Evolutionary conservation across 1,284 basidiomycete species (phyloP).

Genomic region (Ustilago vetiveriae): DNA sequence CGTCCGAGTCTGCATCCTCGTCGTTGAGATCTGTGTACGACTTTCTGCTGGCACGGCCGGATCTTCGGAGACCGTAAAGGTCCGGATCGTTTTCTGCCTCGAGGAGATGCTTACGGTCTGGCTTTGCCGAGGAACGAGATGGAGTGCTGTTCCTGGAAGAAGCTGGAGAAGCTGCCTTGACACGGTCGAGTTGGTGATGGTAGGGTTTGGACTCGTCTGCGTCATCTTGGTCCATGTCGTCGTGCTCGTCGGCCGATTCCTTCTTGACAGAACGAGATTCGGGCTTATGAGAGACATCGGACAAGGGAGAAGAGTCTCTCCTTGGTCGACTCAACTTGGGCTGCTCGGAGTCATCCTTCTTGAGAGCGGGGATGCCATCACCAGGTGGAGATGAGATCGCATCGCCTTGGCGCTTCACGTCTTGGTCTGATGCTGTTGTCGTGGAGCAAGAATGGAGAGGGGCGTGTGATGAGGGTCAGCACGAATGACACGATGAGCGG

Average conservation of each 20-base stretch:
- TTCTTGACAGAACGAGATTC: conserved; percentile 6
- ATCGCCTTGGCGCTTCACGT: conserved; percentile 18
- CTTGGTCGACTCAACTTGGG: conserved; percentile 20
- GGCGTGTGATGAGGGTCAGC: neutral
- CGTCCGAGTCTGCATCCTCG: conserved; percentile 34
- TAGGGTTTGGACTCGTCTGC: conserved; percentile 18
- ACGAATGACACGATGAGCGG: too few relatives aligned
- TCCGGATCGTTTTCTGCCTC: conserved; percentile 62
- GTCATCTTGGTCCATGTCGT: conserved; percentile 12
- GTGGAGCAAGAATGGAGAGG: too few relatives aligned
- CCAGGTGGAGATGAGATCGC: conserved; percentile 10
- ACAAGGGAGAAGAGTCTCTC: conserved; percentile 42
- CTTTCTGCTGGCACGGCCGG: conserved; percentile 64
- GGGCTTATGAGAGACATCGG: conserved; percentile 29
- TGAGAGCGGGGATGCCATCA: conserved; percentile 2
- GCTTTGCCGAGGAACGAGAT: conserved; percentile 39
- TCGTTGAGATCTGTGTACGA: conserved; percentile 46
- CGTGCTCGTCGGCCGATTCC: neutral
- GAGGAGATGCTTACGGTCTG: conserved; percentile 43
- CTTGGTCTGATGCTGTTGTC: conserved; percentile 16
- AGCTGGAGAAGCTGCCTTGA: conserved; percentile 21
- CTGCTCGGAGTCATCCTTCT: conserved; percentile 14
- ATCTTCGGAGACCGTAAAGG: conserved; percentile 67
- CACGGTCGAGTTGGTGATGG: conserved; percentile 39
- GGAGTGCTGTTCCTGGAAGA: conserved; percentile 39